Base-by-base conservation (phyloP, 768 basidiomycete species). In the Cystofilobasidium ferigula region DNA sequence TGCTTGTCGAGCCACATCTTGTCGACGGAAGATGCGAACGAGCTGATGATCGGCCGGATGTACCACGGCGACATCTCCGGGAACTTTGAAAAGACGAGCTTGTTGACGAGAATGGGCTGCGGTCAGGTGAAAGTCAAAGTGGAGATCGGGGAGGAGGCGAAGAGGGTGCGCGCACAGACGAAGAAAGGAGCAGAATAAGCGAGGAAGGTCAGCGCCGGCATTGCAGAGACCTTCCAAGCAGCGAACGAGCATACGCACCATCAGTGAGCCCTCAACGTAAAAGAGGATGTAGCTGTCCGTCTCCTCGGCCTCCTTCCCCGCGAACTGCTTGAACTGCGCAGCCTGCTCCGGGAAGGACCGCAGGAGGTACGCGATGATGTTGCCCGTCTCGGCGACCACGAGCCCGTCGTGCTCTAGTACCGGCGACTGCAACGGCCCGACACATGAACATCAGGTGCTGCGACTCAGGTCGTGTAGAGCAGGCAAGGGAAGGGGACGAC, bases 11-110 rank as follows among this genome's bases (percentile, higher is more conserved):
- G 34, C 65, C 65, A 67, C 38, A 43, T 67, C 65, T 61, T 45
- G 58, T 45, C 38, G 32, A 67, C 43, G 34, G 60, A 48, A 28
- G 40, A 35, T 14, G 65, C 59, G 60, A 67, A 67, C 9, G 58
- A 59, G 10, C 18, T 22, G 60, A 67, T 62, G 42, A 67, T 54
- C 14, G 65, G 65, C 16, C 65, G 65, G 34, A 56, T 53, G 40
- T 61, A 67, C 65, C 65, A 67, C 18, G 65, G 65, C 9, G 48
- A 34, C 59, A 67, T 61, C 18, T 53, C 36, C 4, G 65, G 65
- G 48, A 67, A 67, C 60, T 67, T 67, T n/a, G 59, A 62, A 40
- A 67, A 67, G 38, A 56, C 65, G 40, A 67, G 65, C 45, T 67
- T 67, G 60, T 62, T 67, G 22, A 57, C 59, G 10, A 61, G 38